These are phyloP conservation scores for Schwanniomyces sp. DNA, from an alignment of 805 yeast species.

Conservation along the genomic window DNA sequence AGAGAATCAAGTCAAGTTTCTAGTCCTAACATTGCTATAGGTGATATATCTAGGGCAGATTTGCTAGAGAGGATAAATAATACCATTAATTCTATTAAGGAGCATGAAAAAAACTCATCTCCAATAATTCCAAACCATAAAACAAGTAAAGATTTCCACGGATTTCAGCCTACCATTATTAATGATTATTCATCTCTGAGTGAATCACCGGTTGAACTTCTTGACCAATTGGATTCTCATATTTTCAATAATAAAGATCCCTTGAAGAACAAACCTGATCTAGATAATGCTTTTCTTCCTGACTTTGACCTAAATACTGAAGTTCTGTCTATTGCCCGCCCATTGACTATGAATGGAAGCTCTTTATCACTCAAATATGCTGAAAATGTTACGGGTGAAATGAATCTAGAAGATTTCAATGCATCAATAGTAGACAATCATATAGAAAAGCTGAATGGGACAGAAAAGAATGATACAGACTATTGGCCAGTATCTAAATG, in stretches of 20 bases:
- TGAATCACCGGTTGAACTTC: conserved; percentile 15
- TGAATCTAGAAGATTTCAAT: background rate
- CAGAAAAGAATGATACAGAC: background rate
- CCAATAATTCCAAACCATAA: background rate
- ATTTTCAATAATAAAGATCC: conserved; percentile 1
- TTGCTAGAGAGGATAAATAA: conserved; percentile 26
- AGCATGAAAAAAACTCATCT: conserved; percentile 6
- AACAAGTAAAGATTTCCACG: background rate
- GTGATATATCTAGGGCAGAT: conserved; percentile 15
- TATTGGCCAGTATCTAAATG: conserved; percentile 33
- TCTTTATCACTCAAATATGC: background rate
- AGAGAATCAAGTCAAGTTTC: background rate
- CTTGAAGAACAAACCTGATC: background rate
- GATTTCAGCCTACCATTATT: background rate
- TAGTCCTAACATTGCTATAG: background rate
- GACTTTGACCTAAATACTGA: background rate
- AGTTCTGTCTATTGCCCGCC: background rate
- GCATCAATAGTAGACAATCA: background rate
- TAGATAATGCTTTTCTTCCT: background rate
- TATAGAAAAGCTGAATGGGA: background rate
- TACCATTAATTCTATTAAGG: conserved; percentile 16
- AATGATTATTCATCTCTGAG: conserved; percentile 11
- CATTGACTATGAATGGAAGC: background rate
- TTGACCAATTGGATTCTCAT: conserved; percentile 18
- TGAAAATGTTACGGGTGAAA: background rate